These are phyloP conservation scores for Poronia punctata DNA, from an alignment of 495 filamentous ascomycete species.

Conservation along the genomic window DNA sequence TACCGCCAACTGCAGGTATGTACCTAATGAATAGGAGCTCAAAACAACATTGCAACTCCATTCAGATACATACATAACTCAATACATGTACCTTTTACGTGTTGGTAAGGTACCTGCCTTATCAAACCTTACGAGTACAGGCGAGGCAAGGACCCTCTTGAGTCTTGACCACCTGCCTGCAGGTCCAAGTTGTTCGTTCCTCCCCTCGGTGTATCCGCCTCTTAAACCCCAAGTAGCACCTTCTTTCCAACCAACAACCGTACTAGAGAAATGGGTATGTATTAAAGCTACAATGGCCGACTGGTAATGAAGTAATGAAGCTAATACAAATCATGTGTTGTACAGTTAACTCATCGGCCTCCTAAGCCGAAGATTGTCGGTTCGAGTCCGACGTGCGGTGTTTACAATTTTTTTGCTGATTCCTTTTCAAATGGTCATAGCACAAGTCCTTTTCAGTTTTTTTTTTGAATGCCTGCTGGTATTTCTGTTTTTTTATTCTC, in stretches of 20 bases:
- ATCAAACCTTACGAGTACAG: neutral
- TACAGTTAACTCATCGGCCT: slow-evolving; percentile 12
- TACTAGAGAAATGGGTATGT: slow-evolving; percentile 15
- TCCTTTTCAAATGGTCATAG: no score
- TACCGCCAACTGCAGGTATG: no score
- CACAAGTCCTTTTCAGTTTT: no score
- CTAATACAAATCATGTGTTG: slow-evolving; percentile 2
- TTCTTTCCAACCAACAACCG: slow-evolving; percentile 2
- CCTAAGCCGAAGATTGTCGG: slow-evolving; percentile 17
- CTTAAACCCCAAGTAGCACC: no score
- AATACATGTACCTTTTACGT: no score
- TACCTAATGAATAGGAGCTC: no score
- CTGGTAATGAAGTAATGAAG: neutral
- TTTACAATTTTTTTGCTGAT: slow-evolving; percentile 1
- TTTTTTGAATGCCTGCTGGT: no score
- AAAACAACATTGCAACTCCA: no score
- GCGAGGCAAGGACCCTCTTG: neutral
- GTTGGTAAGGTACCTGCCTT: neutral
- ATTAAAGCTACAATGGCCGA: neutral
- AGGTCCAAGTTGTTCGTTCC: neutral
- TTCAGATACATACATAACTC: no score
- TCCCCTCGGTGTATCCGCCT: neutral
- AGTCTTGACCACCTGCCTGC: neutral
- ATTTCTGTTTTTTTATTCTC: no score
- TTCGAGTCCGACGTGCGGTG: slow-evolving; percentile 13